Conservation (phyloP, 1,139 yeast species). For the Taphrina sp. region DNA sequence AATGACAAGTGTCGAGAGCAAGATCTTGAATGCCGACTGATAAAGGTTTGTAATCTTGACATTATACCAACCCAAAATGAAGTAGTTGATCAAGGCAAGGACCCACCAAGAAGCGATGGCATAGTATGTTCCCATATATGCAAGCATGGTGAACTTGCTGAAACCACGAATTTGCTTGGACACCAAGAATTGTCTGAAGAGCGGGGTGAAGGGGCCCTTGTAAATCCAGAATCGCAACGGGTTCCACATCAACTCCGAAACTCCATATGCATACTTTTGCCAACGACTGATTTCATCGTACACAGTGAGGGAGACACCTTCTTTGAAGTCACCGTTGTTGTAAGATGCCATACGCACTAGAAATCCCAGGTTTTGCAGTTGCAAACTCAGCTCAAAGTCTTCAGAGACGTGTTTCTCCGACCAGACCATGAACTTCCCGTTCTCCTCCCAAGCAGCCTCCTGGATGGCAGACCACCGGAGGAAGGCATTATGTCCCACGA, state of each 20-base stretch:
- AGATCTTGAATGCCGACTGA: slow-evolving; percentile 36
- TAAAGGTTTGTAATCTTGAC: slow-evolving; percentile 34
- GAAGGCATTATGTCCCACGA: slow-evolving; percentile 38
- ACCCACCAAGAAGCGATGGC: slow-evolving; percentile 36
- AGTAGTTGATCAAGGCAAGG: slow-evolving; percentile 36
- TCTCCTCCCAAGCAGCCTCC: slow-evolving; percentile 35
- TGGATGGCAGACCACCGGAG: slow-evolving; percentile 37
- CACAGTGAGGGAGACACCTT: slow-evolving; percentile 37
- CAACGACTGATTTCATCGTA: slow-evolving; percentile 37
- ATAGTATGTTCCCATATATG: slow-evolving; percentile 37
- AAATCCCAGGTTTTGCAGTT: slow-evolving; percentile 36
- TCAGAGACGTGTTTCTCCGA: slow-evolving; percentile 37
- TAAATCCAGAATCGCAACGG: slow-evolving; percentile 34
- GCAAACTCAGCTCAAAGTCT: slow-evolving; percentile 37
- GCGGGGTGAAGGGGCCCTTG: slow-evolving; percentile 35
- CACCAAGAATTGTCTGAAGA: slow-evolving; percentile 34
- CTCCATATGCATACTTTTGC: slow-evolving; percentile 37
- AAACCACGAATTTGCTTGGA: slow-evolving; percentile 35
- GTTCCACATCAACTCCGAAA: slow-evolving; percentile 35
- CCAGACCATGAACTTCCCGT: slow-evolving; percentile 35
- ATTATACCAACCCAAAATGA: slow-evolving; percentile 37
- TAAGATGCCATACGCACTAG: slow-evolving; percentile 34
- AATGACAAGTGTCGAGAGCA: slow-evolving; percentile 34
- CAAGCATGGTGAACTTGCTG: slow-evolving; percentile 37
- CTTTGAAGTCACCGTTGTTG: slow-evolving; percentile 35